Conservation (phyloP, 805 yeast species). For the Starmerella cellae region DNA sequence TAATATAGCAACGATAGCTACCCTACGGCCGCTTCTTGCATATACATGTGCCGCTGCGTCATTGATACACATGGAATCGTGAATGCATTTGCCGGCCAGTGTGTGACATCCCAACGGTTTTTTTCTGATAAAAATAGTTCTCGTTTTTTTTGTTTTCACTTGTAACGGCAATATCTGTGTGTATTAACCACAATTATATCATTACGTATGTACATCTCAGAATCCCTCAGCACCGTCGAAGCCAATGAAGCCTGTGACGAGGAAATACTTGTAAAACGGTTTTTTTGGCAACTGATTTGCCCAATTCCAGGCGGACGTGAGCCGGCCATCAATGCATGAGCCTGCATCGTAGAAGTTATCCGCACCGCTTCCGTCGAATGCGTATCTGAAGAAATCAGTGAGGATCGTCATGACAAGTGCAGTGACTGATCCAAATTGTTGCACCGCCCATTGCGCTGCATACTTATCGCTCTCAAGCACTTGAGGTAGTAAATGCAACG, state of each 20-base stretch:
- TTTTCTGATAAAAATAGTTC: too few species aligned
- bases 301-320: constrained; percentile 75
- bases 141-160: constrained; percentile 40
- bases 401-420: constrained; percentile 37
- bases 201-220: background rate
- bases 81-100: too few species aligned
- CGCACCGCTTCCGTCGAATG: constrained; percentile 71
- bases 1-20: too few species aligned
- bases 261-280: constrained; percentile 47
- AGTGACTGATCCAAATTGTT: constrained; percentile 44
- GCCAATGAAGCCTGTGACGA: constrained; percentile 59
- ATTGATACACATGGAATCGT: too few species aligned
- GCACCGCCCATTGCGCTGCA: constrained; percentile 34
- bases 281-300: constrained; percentile 58
- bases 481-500: constrained; percentile 42
- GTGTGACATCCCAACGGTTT: too few species aligned
- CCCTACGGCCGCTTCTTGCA: too few species aligned
- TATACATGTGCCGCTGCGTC: too few species aligned
- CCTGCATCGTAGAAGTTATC: constrained; percentile 77
- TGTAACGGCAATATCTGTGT: constrained; percentile 37
- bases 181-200: constrained; percentile 52
- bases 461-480: constrained; percentile 35
- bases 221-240: constrained; percentile 63
- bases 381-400: constrained; percentile 43
- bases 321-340: constrained; percentile 69